These are phyloP conservation scores for Blastobotrys arbuscula DNA, from an alignment of 1,139 yeast genomes.

Conservation along the genomic window DNA sequence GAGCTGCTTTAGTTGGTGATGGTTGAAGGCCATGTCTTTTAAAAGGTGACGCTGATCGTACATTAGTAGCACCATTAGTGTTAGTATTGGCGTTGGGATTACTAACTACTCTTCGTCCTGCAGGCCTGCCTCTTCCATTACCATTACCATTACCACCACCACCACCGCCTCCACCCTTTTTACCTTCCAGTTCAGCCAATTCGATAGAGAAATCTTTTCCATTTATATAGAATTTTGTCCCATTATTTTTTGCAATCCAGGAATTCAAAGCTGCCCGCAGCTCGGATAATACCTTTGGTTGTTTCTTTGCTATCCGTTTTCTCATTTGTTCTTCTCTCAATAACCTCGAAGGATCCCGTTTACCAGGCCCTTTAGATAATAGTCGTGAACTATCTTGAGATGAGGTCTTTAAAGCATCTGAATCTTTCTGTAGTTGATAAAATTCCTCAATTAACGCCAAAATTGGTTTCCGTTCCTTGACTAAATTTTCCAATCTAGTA, in stretches of 20 bases:
- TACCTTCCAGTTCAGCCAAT: constrained; percentile 22
- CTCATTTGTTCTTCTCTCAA: constrained; percentile 75
- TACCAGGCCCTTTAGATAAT: constrained; percentile 51
- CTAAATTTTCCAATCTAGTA: constrained; percentile 44
- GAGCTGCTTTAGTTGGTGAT: constrained; percentile 1
- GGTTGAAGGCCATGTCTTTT: not conserved
- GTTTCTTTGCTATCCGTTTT: constrained; percentile 54
- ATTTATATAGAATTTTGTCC: constrained; percentile 30
- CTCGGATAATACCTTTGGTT: constrained; percentile 57
- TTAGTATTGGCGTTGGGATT: not conserved
- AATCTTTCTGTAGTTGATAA: constrained; percentile 53
- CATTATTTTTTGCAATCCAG: constrained; percentile 41
- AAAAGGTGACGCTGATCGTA: constrained; percentile 3
- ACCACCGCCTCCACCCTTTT: constrained; percentile 7
- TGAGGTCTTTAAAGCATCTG: constrained; percentile 57
- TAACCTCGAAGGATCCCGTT: constrained; percentile 55
- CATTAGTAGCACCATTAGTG: not conserved
- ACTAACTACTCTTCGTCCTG: constrained; percentile 5
- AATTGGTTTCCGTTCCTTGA: constrained; percentile 50
- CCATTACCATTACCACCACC: not conserved
- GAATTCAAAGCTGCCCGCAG: constrained; percentile 45
- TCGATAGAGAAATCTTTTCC: constrained; percentile 29
- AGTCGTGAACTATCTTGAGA: constrained; percentile 78
- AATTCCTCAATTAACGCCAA: constrained; percentile 51
- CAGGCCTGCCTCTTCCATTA: not conserved